These are phyloP conservation scores for Candolleomyces aberdarensis DNA, from an alignment of 768 basidiomycete species.

Conservation along the genomic window DNA sequence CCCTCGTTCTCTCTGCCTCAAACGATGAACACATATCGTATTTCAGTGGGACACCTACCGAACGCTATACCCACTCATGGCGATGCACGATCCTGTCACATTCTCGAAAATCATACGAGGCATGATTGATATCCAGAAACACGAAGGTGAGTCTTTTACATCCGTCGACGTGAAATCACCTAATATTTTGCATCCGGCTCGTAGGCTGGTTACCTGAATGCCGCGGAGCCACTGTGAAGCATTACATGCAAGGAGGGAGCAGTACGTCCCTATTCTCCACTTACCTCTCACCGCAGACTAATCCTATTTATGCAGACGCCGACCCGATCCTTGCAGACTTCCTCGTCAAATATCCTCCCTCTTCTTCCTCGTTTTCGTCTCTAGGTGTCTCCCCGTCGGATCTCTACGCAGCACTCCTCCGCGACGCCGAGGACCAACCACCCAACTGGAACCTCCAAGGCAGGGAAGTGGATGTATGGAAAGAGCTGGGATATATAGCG, in stretches of 20 bases:
- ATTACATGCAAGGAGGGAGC: conserved; percentile 59
- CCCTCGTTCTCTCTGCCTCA: not conserved
- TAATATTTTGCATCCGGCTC: not conserved
- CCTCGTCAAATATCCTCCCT: conserved; percentile 48
- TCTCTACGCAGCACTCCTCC: conserved; percentile 55
- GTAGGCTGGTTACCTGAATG: conserved; percentile 68
- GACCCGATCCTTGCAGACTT: conserved; percentile 66
- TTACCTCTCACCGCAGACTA: not conserved
- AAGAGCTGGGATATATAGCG: conserved; percentile 38
- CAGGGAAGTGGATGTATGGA: conserved; percentile 56
- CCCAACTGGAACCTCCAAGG: conserved; percentile 64
- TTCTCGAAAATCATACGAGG: conserved; percentile 60
- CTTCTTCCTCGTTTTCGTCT: conserved; percentile 25
- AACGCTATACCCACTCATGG: conserved; percentile 60
- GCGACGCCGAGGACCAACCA: conserved; percentile 56
- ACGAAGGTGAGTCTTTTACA: conserved; percentile 45
- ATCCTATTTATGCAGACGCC: conserved; percentile 36
- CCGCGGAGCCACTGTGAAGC: conserved; percentile 50
- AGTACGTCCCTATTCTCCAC: conserved; percentile 35
- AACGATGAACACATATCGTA: not conserved
- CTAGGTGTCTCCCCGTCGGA: conserved; percentile 46
- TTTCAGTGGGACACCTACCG: conserved; percentile 64
- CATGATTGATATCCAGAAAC: conserved; percentile 64
- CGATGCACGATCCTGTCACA: conserved; percentile 57
- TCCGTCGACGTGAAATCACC: too few species aligned